Evolutionary conservation across 2,329 filamentous ascomycete species (phyloP).

Genomic region (Talaromyces albobiverticillius): DNA sequence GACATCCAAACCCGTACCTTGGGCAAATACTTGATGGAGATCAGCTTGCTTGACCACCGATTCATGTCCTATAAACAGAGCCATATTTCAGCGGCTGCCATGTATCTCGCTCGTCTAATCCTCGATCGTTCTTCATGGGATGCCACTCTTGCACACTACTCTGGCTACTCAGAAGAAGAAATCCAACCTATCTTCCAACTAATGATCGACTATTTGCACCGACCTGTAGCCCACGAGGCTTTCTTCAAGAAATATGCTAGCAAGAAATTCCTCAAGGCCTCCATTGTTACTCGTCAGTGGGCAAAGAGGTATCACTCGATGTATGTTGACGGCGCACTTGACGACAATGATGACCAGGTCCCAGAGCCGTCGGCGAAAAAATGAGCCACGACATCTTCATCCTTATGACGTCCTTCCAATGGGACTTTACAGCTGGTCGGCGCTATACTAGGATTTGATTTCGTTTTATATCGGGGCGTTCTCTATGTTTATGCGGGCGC

Average conservation of each 20-base stretch:
- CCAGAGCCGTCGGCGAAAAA: neutral
- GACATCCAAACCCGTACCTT: constrained; percentile 96
- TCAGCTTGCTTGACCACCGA: constrained; percentile 89
- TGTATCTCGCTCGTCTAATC: constrained; percentile 91
- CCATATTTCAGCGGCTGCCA: constrained; percentile 84
- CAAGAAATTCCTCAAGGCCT: constrained; percentile 98
- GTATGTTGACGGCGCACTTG: constrained; percentile 34
- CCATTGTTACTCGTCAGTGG: constrained; percentile 88
- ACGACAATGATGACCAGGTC: constrained; percentile 22
- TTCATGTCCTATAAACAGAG: constrained; percentile 89
- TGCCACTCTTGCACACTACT: constrained; percentile 80
- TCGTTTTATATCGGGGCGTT: constrained; percentile 18
- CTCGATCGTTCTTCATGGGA: constrained; percentile 92
- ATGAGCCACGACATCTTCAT: constrained; percentile 16
- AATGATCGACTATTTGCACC: constrained; percentile 94
- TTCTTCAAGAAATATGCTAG: constrained; percentile 99
- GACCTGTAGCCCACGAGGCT: constrained; percentile 87
- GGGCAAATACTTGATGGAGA: constrained; percentile 97
- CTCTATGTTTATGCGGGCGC: constrained; percentile 17
- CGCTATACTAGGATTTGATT: constrained; percentile 13
- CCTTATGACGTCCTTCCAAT: constrained; percentile 13
- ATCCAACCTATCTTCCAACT: constrained; percentile 87
- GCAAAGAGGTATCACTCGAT: constrained; percentile 69
- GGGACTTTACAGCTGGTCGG: constrained; percentile 11
- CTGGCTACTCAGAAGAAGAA: constrained; percentile 89